A percentile compares a stretch with the other conserved stretches of the same genome.
phyloP scores from a whole-genome alignment of 345 rosid genomes.

The Turritis glabra region DNA sequence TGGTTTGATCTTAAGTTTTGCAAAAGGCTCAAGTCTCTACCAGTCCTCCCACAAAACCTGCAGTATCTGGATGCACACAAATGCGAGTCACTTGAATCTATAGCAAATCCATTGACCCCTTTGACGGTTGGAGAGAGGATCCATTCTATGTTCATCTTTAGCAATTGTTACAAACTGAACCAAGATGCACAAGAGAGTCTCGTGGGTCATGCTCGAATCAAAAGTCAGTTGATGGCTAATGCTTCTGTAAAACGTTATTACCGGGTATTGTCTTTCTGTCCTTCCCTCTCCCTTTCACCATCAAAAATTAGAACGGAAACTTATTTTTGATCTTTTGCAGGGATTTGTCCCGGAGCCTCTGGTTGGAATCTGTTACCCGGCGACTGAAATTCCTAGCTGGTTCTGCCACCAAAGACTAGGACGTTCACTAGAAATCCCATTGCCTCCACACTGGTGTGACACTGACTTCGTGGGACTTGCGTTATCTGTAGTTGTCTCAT shows the following conservation, averaged over 20 bases:
- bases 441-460: slow-evolving; percentile 37
- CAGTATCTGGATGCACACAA: slow-evolving; percentile 25
- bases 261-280: neutral
- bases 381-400: slow-evolving; percentile 37
- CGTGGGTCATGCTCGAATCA: slow-evolving; percentile 25
- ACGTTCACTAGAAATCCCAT: slow-evolving; percentile 37
- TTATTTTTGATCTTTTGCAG: neutral
- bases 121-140: slow-evolving; percentile 13
- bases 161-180: slow-evolving; percentile 39
- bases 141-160: slow-evolving; percentile 38
- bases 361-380: slow-evolving; percentile 21
- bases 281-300: neutral
- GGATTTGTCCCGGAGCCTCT: slow-evolving; percentile 28
- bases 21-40: slow-evolving; percentile 38
- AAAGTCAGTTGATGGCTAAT: slow-evolving; percentile 35
- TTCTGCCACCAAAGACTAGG: slow-evolving; percentile 35
- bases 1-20: slow-evolving; percentile 31
- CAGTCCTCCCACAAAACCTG: slow-evolving; percentile 34
- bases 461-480: slow-evolving; percentile 38
- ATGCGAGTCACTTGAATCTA: slow-evolving; percentile 34
- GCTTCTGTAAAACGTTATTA: slow-evolving; percentile 23
- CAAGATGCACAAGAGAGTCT: slow-evolving; percentile 29
- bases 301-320: neutral
- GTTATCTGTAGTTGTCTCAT: slow-evolving; percentile 36
- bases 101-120: slow-evolving; percentile 28